phyloP scores from a whole-genome alignment of 1,284 basidiomycete genomes.

The Schizophyllum amplum region DNA sequence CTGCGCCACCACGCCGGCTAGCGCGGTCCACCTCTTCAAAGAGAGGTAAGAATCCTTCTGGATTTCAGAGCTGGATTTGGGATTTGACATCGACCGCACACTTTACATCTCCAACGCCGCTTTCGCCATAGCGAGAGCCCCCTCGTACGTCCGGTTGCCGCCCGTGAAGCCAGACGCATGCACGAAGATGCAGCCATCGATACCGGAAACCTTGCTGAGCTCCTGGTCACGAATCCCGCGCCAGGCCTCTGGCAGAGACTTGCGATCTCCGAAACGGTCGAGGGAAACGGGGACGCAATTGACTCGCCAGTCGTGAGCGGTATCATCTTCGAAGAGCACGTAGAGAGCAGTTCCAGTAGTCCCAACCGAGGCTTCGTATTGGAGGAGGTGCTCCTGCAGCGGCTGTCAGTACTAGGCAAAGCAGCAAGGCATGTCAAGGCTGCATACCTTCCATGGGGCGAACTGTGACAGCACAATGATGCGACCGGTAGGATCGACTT shows the following conservation, averaged over 20 bases:
- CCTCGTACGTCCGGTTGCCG: conserved; percentile 88
- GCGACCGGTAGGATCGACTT: conserved; percentile 64
- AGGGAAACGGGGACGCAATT: conserved; percentile 84
- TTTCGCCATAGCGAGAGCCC: conserved; percentile 76
- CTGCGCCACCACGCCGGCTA: no score
- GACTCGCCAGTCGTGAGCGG: conserved; percentile 77
- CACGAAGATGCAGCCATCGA: conserved; percentile 84
- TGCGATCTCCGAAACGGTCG: conserved; percentile 86
- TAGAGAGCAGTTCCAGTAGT: conserved; percentile 59
- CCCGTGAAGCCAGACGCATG: conserved; percentile 97
- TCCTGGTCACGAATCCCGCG: conserved; percentile 84
- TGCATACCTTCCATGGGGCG: conserved; percentile 78
- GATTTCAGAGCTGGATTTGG: no score
- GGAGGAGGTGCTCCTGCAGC: conserved; percentile 83
- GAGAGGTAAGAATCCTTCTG: no score
- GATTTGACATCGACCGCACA: neutral
- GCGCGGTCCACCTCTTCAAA: no score
- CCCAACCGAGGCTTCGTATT: conserved; percentile 59
- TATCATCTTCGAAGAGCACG: conserved; percentile 87
- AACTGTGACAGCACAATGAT: conserved; percentile 80
- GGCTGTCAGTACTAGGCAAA: neutral
- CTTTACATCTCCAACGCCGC: conserved; percentile 50
- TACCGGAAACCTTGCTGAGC: conserved; percentile 67
- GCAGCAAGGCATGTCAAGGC: conserved; percentile 1
- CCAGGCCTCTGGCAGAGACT: conserved; percentile 91